Evolutionary conservation across 2,329 filamentous ascomycete species (phyloP).

Genomic region (Septoria linicola): DNA sequence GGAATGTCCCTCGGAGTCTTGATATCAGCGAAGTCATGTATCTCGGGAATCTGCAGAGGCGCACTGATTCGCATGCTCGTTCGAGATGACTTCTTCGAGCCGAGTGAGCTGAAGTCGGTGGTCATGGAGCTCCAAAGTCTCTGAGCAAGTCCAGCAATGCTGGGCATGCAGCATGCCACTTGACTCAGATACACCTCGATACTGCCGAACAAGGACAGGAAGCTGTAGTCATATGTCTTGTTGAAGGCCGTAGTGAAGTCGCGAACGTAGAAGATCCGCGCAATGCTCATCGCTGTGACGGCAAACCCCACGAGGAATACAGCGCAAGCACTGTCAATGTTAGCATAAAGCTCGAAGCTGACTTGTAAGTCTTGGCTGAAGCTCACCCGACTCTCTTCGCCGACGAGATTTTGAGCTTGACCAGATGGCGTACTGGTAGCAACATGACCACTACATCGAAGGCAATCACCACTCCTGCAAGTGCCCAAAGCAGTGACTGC

Average conservation of each 20-base stretch:
- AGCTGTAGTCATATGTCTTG: slow-evolving; percentile 19
- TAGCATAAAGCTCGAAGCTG: neutral
- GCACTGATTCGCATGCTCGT: slow-evolving; percentile 8
- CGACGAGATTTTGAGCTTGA: slow-evolving; percentile 8
- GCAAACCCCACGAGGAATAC: slow-evolving; percentile 21
- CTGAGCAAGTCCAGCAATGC: slow-evolving; percentile 12
- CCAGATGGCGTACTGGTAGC: slow-evolving; percentile 16
- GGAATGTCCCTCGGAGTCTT: neutral
- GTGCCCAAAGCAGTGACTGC: slow-evolving; percentile 2
- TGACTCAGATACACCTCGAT: slow-evolving; percentile 23
- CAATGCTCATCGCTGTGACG: slow-evolving; percentile 20
- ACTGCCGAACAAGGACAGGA: slow-evolving; percentile 19
- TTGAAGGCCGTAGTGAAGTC: slow-evolving; percentile 10
- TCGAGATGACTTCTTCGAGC: slow-evolving; percentile 14
- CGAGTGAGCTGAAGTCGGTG: neutral
- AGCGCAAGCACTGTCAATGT: slow-evolving; percentile 6
- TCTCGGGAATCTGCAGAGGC: slow-evolving; percentile 2
- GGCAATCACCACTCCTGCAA: slow-evolving; percentile 8
- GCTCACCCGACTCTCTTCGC: slow-evolving; percentile 19
- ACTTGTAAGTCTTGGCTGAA: too few species aligned
- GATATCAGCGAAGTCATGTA: slow-evolving; percentile 4
- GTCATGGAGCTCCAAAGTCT: neutral
- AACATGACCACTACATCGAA: slow-evolving; percentile 19
- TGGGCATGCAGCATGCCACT: slow-evolving; percentile 23
- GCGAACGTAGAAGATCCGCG: slow-evolving; percentile 16